A percentile compares a stretch with the other conserved stretches of the same genome.
These are phyloP conservation scores for Thalassiosira exigua DNA, from an alignment of 352 stramenopile species.

Conservation along the genomic window DNA sequence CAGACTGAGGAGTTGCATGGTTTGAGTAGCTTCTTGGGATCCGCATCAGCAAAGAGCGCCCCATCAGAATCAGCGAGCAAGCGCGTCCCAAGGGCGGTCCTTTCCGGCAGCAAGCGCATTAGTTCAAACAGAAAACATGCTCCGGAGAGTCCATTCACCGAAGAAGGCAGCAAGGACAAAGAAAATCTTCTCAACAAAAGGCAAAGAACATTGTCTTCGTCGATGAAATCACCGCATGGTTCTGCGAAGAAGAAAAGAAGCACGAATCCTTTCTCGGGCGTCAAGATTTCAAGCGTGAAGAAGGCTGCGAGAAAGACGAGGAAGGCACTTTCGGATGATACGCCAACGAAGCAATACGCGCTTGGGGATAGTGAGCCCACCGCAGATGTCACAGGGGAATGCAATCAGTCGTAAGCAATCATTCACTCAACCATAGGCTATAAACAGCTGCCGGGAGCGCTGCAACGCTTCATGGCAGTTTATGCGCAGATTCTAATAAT, in stretches of 20 bases:
- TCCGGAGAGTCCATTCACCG: slow-evolving; percentile 11
- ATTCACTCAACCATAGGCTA: neutral
- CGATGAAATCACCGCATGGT: slow-evolving; percentile 13
- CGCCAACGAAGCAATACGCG: slow-evolving; percentile 49
- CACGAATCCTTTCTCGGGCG: slow-evolving; percentile 40
- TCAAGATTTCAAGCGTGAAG: too few relatives aligned
- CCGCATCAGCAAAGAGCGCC: slow-evolving; percentile 8
- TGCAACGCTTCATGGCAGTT: neutral
- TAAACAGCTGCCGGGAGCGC: neutral
- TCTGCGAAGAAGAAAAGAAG: slow-evolving; percentile 52
- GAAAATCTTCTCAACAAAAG: slow-evolving; percentile 44
- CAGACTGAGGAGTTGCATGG: slow-evolving; percentile 50
- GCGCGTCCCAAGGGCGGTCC: slow-evolving; percentile 7
- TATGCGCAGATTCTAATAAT: neutral
- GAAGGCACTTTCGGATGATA: slow-evolving; percentile 39
- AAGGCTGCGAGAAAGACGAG: slow-evolving; percentile 45
- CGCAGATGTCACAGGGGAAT: slow-evolving; percentile 77
- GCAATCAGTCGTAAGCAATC: slow-evolving; percentile 64
- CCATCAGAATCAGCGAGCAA: slow-evolving; percentile 9
- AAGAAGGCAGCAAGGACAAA: slow-evolving; percentile 32
- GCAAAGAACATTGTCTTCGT: slow-evolving; percentile 34
- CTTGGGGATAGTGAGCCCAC: slow-evolving; percentile 52
- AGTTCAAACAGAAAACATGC: slow-evolving; percentile 26
- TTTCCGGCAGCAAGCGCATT: slow-evolving; percentile 26
- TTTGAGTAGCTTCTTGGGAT: slow-evolving; percentile 38